phyloP scores from a whole-genome alignment of 2,329 filamentous ascomycete genomes.

The Graphiopsis chlorocephala region DNA sequence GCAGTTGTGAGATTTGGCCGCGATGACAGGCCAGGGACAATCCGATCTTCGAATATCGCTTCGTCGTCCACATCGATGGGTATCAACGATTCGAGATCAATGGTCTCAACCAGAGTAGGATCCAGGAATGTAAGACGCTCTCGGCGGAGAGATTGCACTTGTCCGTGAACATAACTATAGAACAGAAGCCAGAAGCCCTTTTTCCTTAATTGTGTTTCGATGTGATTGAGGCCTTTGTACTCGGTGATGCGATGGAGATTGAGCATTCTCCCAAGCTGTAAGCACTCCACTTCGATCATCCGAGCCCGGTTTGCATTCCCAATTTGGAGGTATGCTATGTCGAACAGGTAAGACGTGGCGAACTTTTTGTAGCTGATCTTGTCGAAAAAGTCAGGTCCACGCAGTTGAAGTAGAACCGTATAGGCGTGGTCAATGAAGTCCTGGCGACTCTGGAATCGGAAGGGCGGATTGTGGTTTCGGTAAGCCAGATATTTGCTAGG shows the following conservation, averaged over 20 bases:
- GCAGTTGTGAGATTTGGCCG: constrained; percentile 11
- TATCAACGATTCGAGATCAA: constrained; percentile 10
- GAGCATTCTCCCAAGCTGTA: constrained; percentile 13
- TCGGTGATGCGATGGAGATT: constrained; percentile 5
- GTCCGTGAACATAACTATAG: constrained; percentile 13
- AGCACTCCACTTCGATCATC: constrained; percentile 14
- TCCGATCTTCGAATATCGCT: constrained; percentile 8
- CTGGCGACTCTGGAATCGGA: background rate
- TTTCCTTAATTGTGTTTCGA: constrained; percentile 15
- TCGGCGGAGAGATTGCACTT: constrained; percentile 12
- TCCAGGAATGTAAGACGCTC: constrained; percentile 12
- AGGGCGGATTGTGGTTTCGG: background rate
- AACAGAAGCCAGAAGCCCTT: constrained; percentile 17
- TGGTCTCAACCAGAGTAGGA: constrained; percentile 1
- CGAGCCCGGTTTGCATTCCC: constrained; percentile 7
- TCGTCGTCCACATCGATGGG: constrained; percentile 15
- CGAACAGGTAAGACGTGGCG: constrained; percentile 10
- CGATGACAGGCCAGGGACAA: background rate
- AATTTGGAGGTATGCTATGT: constrained; percentile 13
- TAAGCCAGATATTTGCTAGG: constrained; percentile 13
- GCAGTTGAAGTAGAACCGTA: background rate
- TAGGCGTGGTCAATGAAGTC: constrained; percentile 11
- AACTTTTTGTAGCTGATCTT: constrained; percentile 16
- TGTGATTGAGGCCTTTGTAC: constrained; percentile 16
- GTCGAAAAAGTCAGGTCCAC: constrained; percentile 11